These are phyloP conservation scores for Gentiana dahurica DNA, from an alignment of 257 asterid species.

Conservation along the genomic window DNA sequence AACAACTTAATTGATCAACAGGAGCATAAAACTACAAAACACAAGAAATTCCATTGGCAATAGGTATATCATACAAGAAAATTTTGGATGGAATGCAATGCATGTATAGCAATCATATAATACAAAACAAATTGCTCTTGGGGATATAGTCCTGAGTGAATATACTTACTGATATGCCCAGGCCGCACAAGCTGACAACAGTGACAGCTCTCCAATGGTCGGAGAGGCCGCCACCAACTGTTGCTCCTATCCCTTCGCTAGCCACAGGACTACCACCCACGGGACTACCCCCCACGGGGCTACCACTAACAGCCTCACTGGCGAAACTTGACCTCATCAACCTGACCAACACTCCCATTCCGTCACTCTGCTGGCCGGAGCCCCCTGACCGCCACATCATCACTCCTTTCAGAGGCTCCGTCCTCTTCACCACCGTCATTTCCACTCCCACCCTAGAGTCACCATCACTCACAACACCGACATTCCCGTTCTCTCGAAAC, in stretches of 20 bases:
- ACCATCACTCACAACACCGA: constrained; percentile 3
- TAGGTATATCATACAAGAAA: no score
- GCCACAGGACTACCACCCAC: constrained; percentile 20
- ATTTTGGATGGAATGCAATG: no score
- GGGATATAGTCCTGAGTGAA: neutral
- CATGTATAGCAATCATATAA: no score
- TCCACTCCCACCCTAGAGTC: constrained; percentile 35
- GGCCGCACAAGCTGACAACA: constrained; percentile 68
- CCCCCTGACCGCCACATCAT: constrained; percentile 68
- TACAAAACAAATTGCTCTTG: neutral
- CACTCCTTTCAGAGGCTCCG: constrained; percentile 72
- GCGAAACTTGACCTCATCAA: constrained; percentile 75
- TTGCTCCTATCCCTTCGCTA: constrained; percentile 13
- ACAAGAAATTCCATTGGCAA: neutral
- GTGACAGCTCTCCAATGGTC: constrained; percentile 81
- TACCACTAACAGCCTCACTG: constrained; percentile 30
- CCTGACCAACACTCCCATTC: constrained; percentile 78
- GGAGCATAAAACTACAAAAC: neutral
- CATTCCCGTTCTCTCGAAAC: constrained; percentile 11
- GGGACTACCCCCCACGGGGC: constrained; percentile 27
- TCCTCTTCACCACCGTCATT: constrained; percentile 76
- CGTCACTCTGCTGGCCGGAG: constrained; percentile 89
- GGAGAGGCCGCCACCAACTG: constrained; percentile 25
- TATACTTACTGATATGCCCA: constrained; percentile 47
- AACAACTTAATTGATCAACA: neutral